A percentile compares a stretch with the other conserved stretches of the same genome.
These are phyloP conservation scores for Mycena crocata DNA, from an alignment of 768 basidiomycete species.

Conservation along the genomic window DNA sequence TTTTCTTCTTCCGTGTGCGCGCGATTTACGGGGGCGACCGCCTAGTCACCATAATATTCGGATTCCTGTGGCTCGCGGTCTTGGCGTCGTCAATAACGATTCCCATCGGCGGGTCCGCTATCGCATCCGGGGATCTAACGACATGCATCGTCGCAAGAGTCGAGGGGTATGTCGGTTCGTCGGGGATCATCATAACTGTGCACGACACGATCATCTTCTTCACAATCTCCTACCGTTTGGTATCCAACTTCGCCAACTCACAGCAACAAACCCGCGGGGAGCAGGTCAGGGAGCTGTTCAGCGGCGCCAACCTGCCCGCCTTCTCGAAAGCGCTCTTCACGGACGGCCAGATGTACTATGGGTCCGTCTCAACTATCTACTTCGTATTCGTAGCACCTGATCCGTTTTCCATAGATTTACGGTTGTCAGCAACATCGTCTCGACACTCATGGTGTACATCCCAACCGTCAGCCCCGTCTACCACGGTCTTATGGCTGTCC, in stretches of 20 bases:
- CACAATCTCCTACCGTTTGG: constrained; percentile 44
- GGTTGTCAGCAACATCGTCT: constrained; percentile 26
- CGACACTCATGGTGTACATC: neutral
- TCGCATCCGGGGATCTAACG: constrained; percentile 36
- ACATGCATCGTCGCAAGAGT: constrained; percentile 39
- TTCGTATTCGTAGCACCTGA: neutral
- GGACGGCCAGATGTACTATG: constrained; percentile 47
- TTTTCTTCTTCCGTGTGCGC: constrained; percentile 44
- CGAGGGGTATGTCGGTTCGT: constrained; percentile 30
- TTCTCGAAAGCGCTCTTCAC: constrained; percentile 42
- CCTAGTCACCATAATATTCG: constrained; percentile 39
- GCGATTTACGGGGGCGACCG: constrained; percentile 40
- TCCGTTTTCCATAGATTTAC: constrained; percentile 10
- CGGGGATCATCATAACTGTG: constrained; percentile 36
- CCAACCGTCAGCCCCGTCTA: constrained; percentile 3
- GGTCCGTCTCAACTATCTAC: constrained; percentile 38
- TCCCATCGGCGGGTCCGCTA: constrained; percentile 37
- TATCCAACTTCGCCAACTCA: constrained; percentile 21
- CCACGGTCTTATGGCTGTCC: neutral
- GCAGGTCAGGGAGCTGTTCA: constrained; percentile 27
- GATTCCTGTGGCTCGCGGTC: constrained; percentile 22
- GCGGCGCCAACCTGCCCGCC: constrained; percentile 40
- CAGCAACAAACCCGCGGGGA: neutral
- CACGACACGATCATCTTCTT: constrained; percentile 46
- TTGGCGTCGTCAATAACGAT: constrained; percentile 34